Evolutionary conservation across 2,329 filamentous ascomycete genomes (phyloP), one percentile per base, ranked within the genome.

Genomic region (Aspergillus intermedius): DNA sequence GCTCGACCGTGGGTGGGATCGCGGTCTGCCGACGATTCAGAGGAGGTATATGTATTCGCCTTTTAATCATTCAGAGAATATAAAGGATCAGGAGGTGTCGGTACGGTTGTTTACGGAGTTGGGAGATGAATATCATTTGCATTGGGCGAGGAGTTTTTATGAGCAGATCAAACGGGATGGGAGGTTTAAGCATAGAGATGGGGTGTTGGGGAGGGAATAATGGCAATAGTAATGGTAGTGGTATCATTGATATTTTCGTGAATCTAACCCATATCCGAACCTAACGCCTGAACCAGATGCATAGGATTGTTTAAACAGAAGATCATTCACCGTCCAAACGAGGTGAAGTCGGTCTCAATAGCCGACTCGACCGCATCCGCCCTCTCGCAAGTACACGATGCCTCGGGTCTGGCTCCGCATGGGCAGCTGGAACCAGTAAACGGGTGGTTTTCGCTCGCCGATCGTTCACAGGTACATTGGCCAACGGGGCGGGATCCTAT

Each of bases 321-420:
- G 19, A 40, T 17, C 15, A 40, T 12, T 22, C 21, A 30, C 25
- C 10, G 25, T 10, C 41, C 23, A 22, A 40, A 37, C 47, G 84
- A 88, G 34, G 90, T 96, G 65, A 95, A 96, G 70, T 96, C 91
- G 44, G 80, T 87, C 80, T 96, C 91, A 58, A 69, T 72, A 78
- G 44, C 79, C 67, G 15, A 80, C 37, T 40, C 37, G 5, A 40
- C 37, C 19, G 17, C 37, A 40, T 40, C 37, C 37, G 5, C 80
- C 68, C 88, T 91, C 70, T 89, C 85, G 67, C 90, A 95, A n/a
- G 86, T 93, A 73, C 88, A 93, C 21, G 79, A 82, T 84, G 51
- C 12, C 8, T n/a, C 13, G 48, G 86, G 80, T 50, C 90, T 80
- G 67, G 83, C 78, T 53, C 91, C 91, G 67, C 91, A 95, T 6